Evolutionary conservation across 2,329 filamentous ascomycete genomes (phyloP).

Genomic region (Alternaria sp.): DNA sequence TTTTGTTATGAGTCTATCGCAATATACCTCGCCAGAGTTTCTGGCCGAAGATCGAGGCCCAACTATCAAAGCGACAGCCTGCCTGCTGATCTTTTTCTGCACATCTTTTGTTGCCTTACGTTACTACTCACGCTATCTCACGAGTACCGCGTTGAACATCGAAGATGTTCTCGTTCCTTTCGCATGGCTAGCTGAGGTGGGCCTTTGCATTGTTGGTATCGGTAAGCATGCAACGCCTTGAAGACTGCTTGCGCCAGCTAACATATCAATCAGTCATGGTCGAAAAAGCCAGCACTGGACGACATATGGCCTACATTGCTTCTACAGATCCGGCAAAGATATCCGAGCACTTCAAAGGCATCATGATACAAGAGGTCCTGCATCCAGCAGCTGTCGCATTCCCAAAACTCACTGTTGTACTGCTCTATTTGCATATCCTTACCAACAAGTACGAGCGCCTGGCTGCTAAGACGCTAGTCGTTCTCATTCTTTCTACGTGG

Average conservation of each 20-base stretch:
- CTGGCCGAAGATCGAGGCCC: constrained; percentile 24
- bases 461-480: constrained; percentile 25
- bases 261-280: constrained; percentile 28
- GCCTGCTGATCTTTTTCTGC: constrained; percentile 22
- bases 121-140: constrained; percentile 30
- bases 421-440: constrained; percentile 35
- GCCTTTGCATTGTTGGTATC: constrained; percentile 26
- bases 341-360: constrained; percentile 28
- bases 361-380: constrained; percentile 31
- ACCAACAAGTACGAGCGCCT: constrained; percentile 31
- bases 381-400: constrained; percentile 37
- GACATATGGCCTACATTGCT: constrained; percentile 25
- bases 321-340: constrained; percentile 21
- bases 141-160: constrained; percentile 19
- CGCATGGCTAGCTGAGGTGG: constrained; percentile 29
- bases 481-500: constrained; percentile 27
- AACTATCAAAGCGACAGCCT: constrained; percentile 20
- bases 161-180: constrained; percentile 32
- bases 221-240: constrained; percentile 25
- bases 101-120: constrained; percentile 29
- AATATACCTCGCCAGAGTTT: constrained; percentile 7
- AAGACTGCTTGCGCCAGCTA: neutral
- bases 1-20: constrained; percentile 2
- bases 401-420: constrained; percentile 32
- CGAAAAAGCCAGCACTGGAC: constrained; percentile 28